Conservation (phyloP, 768 basidiomycete genomes). For the Trametes maxima region DNA sequence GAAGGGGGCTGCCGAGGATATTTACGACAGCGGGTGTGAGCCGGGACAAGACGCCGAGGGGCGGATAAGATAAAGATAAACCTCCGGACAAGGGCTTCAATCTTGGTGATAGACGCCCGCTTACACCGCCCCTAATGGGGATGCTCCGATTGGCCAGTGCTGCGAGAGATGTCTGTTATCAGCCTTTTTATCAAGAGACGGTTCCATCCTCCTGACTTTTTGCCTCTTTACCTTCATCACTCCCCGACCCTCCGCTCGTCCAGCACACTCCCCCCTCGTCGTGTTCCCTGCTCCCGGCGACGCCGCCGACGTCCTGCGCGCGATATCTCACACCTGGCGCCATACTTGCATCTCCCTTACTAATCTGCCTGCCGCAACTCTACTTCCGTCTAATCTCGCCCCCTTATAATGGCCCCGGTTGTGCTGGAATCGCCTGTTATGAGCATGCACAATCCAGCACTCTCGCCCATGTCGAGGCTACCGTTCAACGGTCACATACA, state of each 20-base stretch:
- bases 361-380: conserved; percentile 16
- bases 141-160: conserved; percentile 14
- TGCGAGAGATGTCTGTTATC: conserved; percentile 19
- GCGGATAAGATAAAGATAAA: conserved; percentile 24
- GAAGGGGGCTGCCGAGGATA: too few species aligned
- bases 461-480: conserved; percentile 48
- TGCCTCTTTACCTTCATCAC: conserved; percentile 24
- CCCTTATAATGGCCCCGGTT: conserved; percentile 52
- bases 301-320: conserved; percentile 6
- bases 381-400: conserved; percentile 20
- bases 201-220: conserved; percentile 21
- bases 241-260: conserved; percentile 11
- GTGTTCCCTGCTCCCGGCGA: conserved; percentile 1
- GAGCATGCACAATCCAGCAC: conserved; percentile 49
- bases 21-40: too few species aligned
- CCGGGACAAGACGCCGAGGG: neutral
- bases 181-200: conserved; percentile 24
- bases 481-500: conserved; percentile 41
- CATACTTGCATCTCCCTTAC: conserved; percentile 10
- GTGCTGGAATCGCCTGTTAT: conserved; percentile 56
- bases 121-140: conserved; percentile 16
- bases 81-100: neutral
- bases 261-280: conserved; percentile 8
- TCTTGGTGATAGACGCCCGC: conserved; percentile 19
- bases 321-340: neutral